Evolutionary conservation across 768 basidiomycete genomes (phyloP), one percentile per base, ranked within the genome.

Genomic region (Macrolepiota fuliginosa): DNA sequence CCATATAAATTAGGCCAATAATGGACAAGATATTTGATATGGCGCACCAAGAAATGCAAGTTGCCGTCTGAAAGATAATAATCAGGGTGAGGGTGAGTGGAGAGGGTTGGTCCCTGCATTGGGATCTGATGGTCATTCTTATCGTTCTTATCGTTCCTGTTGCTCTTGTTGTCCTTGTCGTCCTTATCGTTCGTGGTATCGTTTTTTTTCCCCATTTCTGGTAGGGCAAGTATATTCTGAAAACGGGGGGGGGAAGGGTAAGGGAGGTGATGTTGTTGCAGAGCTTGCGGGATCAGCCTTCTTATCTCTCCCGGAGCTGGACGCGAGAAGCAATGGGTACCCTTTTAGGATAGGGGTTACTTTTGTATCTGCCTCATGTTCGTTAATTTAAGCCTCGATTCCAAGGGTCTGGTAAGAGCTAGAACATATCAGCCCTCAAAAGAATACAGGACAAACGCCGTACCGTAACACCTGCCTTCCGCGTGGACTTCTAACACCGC

Each of bases 11-110:
- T 19, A 54, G 59, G 22, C 10, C 45, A 6, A 4, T 32, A 5
- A 35, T 9, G 4, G 4, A 9, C 5, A 15, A 17, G 11, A 54
- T 11, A 2, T 9, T 17, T 2, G 29, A 36, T 2, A 32, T 29
- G n/a, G 46, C 59, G 3, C 19, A 61, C 59, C 40, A 40, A 40
- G 27, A 61, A 22, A 27, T 45, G 35, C 2, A 61, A 17, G 13
- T 61, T 52, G 15, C 52, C 59, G 1, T 52, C 59, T 53, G 15
- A 11, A n/a, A 61, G 15, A 22, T 61, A 36, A 25, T 61, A 61
- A 17, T 35, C 19, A 12, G 45, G 27, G n/a, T 47, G 9, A 42
- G 45, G n/a, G 11, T 54, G 2, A 10, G 35, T 35, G n/a, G 42
- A 19, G 17, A 19, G 2, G 17, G 29, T 32, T 7, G 29, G 29